These are phyloP conservation scores for Peronospora destructor DNA, from an alignment of 352 stramenopile genomes.

Conservation along the genomic window DNA sequence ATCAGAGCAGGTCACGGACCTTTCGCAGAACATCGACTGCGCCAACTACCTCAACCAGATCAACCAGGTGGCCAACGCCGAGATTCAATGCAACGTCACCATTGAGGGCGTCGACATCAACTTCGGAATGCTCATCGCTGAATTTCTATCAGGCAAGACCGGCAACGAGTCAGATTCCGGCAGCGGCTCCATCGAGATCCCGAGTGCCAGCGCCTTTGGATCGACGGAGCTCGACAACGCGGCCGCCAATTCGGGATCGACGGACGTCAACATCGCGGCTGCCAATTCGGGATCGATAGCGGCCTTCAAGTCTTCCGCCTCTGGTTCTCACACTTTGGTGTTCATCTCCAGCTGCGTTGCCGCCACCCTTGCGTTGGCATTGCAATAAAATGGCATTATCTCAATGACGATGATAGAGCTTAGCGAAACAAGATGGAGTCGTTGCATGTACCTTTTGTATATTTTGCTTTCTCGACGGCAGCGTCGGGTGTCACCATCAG, in stretches of 20 bases:
- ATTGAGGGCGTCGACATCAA: constrained; percentile 30
- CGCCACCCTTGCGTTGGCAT: constrained; percentile 11
- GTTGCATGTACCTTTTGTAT: neutral
- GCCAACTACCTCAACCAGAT: constrained; percentile 4
- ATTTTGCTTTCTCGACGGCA: neutral
- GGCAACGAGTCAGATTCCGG: constrained; percentile 41
- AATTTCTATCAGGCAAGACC: constrained; percentile 46
- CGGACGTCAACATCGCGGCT: too few species aligned
- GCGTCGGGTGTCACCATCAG: too few species aligned
- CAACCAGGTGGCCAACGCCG: constrained; percentile 2
- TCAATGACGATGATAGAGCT: constrained; percentile 10
- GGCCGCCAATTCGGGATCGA: neutral
- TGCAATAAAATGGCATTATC: constrained; percentile 11
- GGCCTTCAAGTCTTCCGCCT: neutral
- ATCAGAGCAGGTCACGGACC: neutral
- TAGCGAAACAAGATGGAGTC: neutral
- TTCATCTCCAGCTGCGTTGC: constrained; percentile 3
- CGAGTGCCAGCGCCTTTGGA: neutral
- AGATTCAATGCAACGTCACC: constrained; percentile 6
- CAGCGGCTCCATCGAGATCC: constrained; percentile 11
- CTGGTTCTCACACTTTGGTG: neutral
- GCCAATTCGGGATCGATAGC: neutral
- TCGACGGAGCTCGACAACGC: neutral
- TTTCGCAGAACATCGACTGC: constrained; percentile 2
- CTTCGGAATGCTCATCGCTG: constrained; percentile 41